These are phyloP conservation scores for Elaeis oleifera DNA, from an alignment of 202 grass and related monocot species.

Conservation along the genomic window DNA sequence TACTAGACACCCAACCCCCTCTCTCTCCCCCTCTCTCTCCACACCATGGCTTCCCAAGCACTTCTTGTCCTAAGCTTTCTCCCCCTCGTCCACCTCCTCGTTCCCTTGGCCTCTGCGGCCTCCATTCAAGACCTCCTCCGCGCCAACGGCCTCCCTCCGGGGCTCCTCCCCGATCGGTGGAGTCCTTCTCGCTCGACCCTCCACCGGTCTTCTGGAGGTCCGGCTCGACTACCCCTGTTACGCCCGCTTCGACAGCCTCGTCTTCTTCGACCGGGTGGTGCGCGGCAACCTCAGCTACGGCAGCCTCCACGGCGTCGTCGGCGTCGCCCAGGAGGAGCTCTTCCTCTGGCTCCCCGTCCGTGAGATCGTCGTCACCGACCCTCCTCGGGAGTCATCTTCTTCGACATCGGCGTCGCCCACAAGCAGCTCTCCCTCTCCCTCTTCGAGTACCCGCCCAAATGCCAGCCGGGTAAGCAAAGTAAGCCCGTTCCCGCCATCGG, in stretches of 20 bases:
- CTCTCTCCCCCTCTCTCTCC: no score
- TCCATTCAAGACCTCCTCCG: slow-evolving; percentile 1
- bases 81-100: no score
- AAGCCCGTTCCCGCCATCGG: not conserved
- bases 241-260: slow-evolving; percentile 4
- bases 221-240: slow-evolving; percentile 3
- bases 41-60: no score
- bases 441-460: slow-evolving; percentile 9
- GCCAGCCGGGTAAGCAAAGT: not conserved
- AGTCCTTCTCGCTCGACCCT: slow-evolving; percentile 1
- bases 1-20: no score
- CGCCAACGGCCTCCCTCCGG: not conserved
- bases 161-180: not conserved
- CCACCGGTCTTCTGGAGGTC: slow-evolving; percentile 3
- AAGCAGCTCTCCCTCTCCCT: slow-evolving; percentile 11
- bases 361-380: not conserved
- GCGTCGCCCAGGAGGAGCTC: slow-evolving; percentile 11
- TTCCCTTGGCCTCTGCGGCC: no score
- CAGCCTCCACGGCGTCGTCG: slow-evolving; percentile 2
- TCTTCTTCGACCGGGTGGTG: slow-evolving; percentile 15
- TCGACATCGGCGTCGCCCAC: no score
- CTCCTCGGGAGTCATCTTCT: no score
- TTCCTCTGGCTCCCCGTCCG: slow-evolving; percentile 14
- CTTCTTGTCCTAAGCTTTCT: no score
- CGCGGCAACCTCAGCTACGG: slow-evolving; percentile 9